Evolutionary conservation across 2,329 filamentous ascomycete genomes (phyloP).

Genomic region (Aaosphaeria arxii): DNA sequence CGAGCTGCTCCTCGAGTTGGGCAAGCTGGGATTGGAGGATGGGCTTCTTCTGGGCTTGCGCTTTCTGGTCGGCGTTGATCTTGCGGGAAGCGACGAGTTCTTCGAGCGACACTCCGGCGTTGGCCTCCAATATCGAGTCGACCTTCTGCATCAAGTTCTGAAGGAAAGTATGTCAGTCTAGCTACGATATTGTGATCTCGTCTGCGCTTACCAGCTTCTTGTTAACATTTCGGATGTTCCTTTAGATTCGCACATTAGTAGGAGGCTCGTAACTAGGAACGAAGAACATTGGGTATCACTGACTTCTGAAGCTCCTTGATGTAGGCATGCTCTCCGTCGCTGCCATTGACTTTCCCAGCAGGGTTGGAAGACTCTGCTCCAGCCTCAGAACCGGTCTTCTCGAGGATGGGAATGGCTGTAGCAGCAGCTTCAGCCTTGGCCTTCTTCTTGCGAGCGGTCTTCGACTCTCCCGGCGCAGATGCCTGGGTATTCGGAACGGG

Average conservation of each 20-base stretch:
- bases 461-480: constrained; percentile 56
- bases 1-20: constrained; percentile 71
- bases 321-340: constrained; percentile 73
- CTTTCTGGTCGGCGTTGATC: constrained; percentile 79
- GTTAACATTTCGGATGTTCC: constrained; percentile 84
- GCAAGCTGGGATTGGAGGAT: constrained; percentile 64
- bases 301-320: constrained; percentile 91
- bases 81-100: constrained; percentile 68
- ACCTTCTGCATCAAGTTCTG: constrained; percentile 71
- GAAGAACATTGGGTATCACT: constrained; percentile 29
- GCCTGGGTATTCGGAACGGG: constrained; percentile 62
- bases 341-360: constrained; percentile 48
- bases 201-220: constrained; percentile 80
- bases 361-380: constrained; percentile 30
- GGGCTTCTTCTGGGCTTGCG: constrained; percentile 74
- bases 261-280: background rate
- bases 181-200: background rate
- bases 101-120: constrained; percentile 69
- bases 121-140: constrained; percentile 65
- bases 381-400: constrained; percentile 27
- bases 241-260: constrained; percentile 38
- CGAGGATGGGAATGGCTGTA: constrained; percentile 28
- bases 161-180: constrained; percentile 15
- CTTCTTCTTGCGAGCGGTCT: constrained; percentile 54
- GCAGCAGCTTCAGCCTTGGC: constrained; percentile 41